Evolutionary conservation across 2,329 filamentous ascomycete genomes (phyloP), one percentile per base, ranked within the genome.

Genomic region (Elsinoe arachidis): DNA sequence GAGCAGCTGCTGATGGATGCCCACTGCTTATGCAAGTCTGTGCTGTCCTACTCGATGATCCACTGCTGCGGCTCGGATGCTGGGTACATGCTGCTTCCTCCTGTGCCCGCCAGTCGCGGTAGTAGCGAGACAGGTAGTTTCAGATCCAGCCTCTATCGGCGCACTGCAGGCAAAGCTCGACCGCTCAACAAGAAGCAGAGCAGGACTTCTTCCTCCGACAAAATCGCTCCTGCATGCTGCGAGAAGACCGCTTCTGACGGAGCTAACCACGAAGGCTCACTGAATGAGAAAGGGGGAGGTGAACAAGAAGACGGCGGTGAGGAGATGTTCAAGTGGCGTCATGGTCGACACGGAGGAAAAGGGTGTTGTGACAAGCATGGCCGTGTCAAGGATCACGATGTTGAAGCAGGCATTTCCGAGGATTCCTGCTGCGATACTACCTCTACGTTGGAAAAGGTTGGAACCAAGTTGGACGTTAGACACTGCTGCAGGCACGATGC

Each of bases 31-130:
- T 55, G 53, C 39, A 43, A 35, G 37, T 55, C 53, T 23, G 53
- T 55, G n/a, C 38, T 55, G 21, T 55, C 53, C 19, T 43, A 43
- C 23, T 26, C 33, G 37, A 43, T 55, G 9, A 46, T 55, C 23
- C 53, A 55, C 38, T 55, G 37, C 53, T 55, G 53, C 14, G 37
- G 39, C 17, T 55, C 53, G 14, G 53, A 43, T 33, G 39, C 37
- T 3, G 53, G 53, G 15, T 55, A 55, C 26, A 17, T 43, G 39
- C 37, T 55, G 2, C 53, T 55, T 4, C 49, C 49, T 5, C 49
- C 34, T 23, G 19, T 53, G 9, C 49, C 49, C 9, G 14, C 34
- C 2, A 38, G 49, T 14, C 49, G 49, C 26, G 17, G 33, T 23
- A 53, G 34, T 19, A 19, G 14, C 11, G 49, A 39, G 7, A 26